Conservation (phyloP, 2,329 filamentous ascomycete species). For the Aspergillus awamori region DNA sequence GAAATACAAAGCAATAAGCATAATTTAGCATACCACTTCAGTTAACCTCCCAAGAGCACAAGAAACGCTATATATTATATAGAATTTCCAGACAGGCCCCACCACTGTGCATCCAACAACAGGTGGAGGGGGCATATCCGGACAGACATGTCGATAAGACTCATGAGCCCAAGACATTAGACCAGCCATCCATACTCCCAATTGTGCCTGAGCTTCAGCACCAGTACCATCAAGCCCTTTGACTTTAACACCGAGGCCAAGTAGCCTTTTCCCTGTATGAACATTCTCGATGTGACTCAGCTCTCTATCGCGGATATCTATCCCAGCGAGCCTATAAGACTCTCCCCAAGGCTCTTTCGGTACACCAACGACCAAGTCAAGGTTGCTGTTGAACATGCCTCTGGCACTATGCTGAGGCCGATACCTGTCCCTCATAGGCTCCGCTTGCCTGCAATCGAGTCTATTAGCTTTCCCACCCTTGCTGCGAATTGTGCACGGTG, state of each 20-base stretch:
- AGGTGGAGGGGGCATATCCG: neutral
- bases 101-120: constrained; percentile 13
- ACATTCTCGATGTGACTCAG: constrained; percentile 11
- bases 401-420: constrained; percentile 7
- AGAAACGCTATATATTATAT: constrained; percentile 7
- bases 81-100: constrained; percentile 9
- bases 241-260: constrained; percentile 8
- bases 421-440: constrained; percentile 4
- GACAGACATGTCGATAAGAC: too few relatives aligned
- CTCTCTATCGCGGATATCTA: neutral
- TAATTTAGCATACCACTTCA: neutral
- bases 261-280: constrained; percentile 10
- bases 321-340: neutral
- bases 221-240: constrained; percentile 9
- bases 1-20: neutral
- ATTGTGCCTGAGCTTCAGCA: constrained; percentile 10
- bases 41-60: neutral
- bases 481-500: too few relatives aligned
- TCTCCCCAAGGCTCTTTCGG: constrained; percentile 1
- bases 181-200: constrained; percentile 14
- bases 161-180: constrained; percentile 5
- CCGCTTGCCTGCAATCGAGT: constrained; percentile 6
- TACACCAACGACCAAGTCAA: constrained; percentile 12
- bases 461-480: neutral
- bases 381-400: constrained; percentile 1